phyloP scores from a whole-genome alignment of 78 protist genomes.

The Thecamonas trahens region DNA sequence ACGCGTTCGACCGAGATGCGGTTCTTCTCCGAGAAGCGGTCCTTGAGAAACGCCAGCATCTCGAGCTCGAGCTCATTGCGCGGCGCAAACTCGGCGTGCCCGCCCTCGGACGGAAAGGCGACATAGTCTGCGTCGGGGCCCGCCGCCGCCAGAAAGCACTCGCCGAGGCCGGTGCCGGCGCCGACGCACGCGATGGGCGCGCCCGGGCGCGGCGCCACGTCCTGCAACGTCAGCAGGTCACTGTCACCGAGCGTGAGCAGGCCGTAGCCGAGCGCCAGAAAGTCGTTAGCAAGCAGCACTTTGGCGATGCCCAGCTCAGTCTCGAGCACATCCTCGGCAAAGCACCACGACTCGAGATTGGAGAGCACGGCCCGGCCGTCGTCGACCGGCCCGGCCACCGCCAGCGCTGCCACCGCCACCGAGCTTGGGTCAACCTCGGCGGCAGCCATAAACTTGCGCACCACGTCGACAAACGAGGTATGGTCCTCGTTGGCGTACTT shows the following conservation, averaged over 20 bases:
- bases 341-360: not conserved
- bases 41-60: slow-evolving; percentile 6
- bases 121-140: not conserved
- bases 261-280: slow-evolving; percentile 35
- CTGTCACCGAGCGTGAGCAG: slow-evolving; percentile 43
- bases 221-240: slow-evolving; percentile 5
- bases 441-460: no score
- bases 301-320: not conserved
- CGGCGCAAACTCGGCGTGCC: slow-evolving; percentile 40
- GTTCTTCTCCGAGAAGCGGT: slow-evolving; percentile 1
- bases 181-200: slow-evolving; percentile 37
- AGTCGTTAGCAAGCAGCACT: slow-evolving; percentile 15
- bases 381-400: slow-evolving; percentile 10
- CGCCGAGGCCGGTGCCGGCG: slow-evolving; percentile 51
- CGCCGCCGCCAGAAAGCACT: slow-evolving; percentile 33
- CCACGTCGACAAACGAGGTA: no score
- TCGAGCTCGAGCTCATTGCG: slow-evolving; percentile 22
- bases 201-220: not conserved
- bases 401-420: not conserved
- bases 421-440: no score
- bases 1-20: slow-evolving; percentile 40
- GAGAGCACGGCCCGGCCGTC: not conserved
- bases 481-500: no score
- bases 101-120: slow-evolving; percentile 36
- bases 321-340: slow-evolving; percentile 4